Conservation (phyloP, 805 yeast species). For the Jamesozyma spencerorum region DNA sequence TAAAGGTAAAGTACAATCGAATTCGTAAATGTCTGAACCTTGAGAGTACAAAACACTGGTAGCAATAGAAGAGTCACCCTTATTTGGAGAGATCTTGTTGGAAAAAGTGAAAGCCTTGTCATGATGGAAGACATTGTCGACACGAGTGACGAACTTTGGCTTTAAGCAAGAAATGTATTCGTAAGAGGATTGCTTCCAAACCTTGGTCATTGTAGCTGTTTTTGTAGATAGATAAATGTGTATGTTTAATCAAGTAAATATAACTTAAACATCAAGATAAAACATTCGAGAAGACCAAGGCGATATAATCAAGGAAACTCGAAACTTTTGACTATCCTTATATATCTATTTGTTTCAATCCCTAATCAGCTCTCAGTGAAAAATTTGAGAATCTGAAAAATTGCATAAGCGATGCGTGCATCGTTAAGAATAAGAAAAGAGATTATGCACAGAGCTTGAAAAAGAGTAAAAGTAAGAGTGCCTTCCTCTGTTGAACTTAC, state of each 20-base stretch:
- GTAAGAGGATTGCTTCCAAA: slow-evolving; percentile 48
- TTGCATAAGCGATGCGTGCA: no score
- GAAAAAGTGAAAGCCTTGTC: slow-evolving; percentile 19
- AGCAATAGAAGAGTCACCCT: slow-evolving; percentile 18
- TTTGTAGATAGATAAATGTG: not conserved
- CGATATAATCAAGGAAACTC: no score
- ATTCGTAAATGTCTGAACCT: slow-evolving; percentile 23
- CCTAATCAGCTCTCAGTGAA: no score
- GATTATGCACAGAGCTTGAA: not conserved
- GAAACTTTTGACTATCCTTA: no score
- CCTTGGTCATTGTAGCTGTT: slow-evolving; percentile 4
- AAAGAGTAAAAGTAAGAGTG: not conserved
- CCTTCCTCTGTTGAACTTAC: no score
- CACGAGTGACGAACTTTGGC: slow-evolving; percentile 30
- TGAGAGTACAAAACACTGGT: slow-evolving; percentile 20
- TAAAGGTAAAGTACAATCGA: slow-evolving; percentile 20
- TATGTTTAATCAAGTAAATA: not conserved
- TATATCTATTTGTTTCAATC: no score
- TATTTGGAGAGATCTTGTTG: slow-evolving; percentile 18
- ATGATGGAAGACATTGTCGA: slow-evolving; percentile 14
- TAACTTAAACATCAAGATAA: not conserved
- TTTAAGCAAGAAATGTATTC: slow-evolving; percentile 28
- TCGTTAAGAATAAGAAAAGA: no score
- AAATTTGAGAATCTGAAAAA: no score
- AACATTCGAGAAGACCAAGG: not conserved